A percentile compares a stretch with the other conserved stretches of the same genome.
Conservation (phyloP, 352 stramenopile species). For the Pythium sukuiense region DNA sequence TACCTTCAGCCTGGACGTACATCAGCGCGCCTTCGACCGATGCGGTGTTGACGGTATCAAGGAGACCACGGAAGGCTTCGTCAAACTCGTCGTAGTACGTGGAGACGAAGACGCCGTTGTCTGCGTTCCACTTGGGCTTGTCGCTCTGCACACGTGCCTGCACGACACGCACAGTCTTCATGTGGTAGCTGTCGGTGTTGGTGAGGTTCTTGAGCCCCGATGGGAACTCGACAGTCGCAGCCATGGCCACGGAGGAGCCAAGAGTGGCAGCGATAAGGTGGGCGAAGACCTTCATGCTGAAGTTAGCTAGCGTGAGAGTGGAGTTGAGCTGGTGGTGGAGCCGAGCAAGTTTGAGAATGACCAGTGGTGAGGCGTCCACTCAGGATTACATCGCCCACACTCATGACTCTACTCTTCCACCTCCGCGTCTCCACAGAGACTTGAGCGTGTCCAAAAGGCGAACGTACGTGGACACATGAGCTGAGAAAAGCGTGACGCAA, state of each 20-base stretch:
- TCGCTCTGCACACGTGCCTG: slow-evolving; percentile 66
- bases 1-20: slow-evolving; percentile 86
- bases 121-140: slow-evolving; percentile 48
- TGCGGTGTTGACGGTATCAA: slow-evolving; percentile 85
- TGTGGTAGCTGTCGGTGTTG: slow-evolving; percentile 51
- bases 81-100: slow-evolving; percentile 51
- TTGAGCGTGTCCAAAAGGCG: background rate
- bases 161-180: slow-evolving; percentile 52
- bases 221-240: slow-evolving; percentile 19
- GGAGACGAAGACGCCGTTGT: slow-evolving; percentile 39
- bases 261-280: slow-evolving; percentile 9
- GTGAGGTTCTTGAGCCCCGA: slow-evolving; percentile 30
- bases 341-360: background rate
- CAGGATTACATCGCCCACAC: background rate
- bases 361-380: background rate
- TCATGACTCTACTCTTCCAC: too few species aligned
- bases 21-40: slow-evolving; percentile 82
- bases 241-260: slow-evolving; percentile 1
- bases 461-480: background rate
- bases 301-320: too few species aligned
- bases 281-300: slow-evolving; percentile 21
- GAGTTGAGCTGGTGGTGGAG: background rate
- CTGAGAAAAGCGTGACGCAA: slow-evolving; percentile 9
- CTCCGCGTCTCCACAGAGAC: background rate
- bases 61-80: slow-evolving; percentile 49